Base-by-base conservation (phyloP, 768 basidiomycete species). In the Lactarius sanguifluus region DNA sequence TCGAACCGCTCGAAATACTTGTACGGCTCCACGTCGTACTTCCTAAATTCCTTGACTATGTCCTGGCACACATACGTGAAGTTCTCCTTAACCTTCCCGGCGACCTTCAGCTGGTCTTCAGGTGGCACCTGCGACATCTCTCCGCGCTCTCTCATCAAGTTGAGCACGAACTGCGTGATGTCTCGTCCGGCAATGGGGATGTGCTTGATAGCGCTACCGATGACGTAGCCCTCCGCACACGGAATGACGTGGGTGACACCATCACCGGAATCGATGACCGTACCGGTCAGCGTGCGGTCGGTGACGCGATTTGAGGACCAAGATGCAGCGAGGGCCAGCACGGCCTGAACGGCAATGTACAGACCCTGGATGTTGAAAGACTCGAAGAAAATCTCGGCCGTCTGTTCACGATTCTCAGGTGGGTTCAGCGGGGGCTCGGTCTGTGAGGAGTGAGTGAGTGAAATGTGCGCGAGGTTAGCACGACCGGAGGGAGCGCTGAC, bases 321-420 rank as follows among this genome's bases (percentile, higher is more conserved):
- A 1, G 94, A 96, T 0, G 96, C 96, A 5, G 97, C 97, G 69
- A 99, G 91, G 0, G 97, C 97, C 12, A 99, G 88, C 6, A 99
- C 97, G 41, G 97, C 97, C 76, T 98, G 97, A 0, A 99, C 97
- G 60, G 96, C 97, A 72, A 99, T 98, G 78, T 98, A 98, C 54
- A 98, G 84, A 25, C 96, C 96, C 75, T 95, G 92, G 80, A 98
- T 96, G 79, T 98, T 98, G 87, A 99, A 99, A 0, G 94, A 96
- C 79, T 99, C 97, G 77, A 98, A 99, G 85, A 99, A 98, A 80
- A 98, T 98, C 76, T 98, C 96, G 23, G 97, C 97, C 0, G 96
- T 98, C 77, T 96, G 96, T 78, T 99, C 97, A 72, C 97, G 85
- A 81, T 98, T 99, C 81, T 99, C 97, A 1, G 97, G 97, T 0